These are phyloP conservation scores for Parathielavia appendiculata DNA, from an alignment of 495 filamentous ascomycete species.

Conservation along the genomic window DNA sequence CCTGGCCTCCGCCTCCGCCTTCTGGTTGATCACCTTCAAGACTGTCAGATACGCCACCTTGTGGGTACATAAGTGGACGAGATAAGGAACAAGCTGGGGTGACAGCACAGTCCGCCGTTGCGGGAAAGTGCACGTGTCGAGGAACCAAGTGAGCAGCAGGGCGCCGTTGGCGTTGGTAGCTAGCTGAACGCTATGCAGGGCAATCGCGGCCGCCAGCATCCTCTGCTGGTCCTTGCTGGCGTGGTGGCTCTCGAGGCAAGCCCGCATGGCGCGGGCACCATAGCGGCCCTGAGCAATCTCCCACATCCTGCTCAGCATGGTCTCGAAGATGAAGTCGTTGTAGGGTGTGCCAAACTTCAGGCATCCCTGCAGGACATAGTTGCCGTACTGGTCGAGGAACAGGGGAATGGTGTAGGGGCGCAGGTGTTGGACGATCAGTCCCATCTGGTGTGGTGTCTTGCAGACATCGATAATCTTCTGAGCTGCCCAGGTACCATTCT, in stretches of 20 bases:
- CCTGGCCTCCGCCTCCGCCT: slow-evolving; percentile 88
- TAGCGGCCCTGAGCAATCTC: slow-evolving; percentile 89
- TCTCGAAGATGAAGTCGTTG: slow-evolving; percentile 97
- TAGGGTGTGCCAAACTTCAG: slow-evolving; percentile 81
- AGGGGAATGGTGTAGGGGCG: slow-evolving; percentile 80
- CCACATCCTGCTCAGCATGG: slow-evolving; percentile 94
- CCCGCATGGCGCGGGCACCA: slow-evolving; percentile 91
- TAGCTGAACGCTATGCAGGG: slow-evolving; percentile 91
- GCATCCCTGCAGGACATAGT: slow-evolving; percentile 96
- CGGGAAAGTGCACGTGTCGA: slow-evolving; percentile 96
- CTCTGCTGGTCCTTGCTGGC: slow-evolving; percentile 92
- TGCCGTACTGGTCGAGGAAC: slow-evolving; percentile 96
- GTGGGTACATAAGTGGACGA: slow-evolving; percentile 97
- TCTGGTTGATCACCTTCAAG: slow-evolving; percentile 97
- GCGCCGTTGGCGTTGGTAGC: slow-evolving; percentile 96
- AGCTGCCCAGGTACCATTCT: slow-evolving; percentile 98
- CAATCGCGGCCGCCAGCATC: slow-evolving; percentile 90
- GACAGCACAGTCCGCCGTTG: slow-evolving; percentile 86
- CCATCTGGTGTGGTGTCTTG: slow-evolving; percentile 76
- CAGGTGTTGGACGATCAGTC: slow-evolving; percentile 74
- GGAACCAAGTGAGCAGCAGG: slow-evolving; percentile 91
- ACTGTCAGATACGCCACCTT: slow-evolving; percentile 98
- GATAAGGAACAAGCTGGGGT: slow-evolving; percentile 84
- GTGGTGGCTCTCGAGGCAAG: slow-evolving; percentile 94
- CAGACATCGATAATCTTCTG: slow-evolving; percentile 99